A percentile compares a stretch with the other conserved stretches of the same genome.
Evolutionary conservation across 768 basidiomycete species (phyloP).

Genomic region (Daedalea quercina): DNA sequence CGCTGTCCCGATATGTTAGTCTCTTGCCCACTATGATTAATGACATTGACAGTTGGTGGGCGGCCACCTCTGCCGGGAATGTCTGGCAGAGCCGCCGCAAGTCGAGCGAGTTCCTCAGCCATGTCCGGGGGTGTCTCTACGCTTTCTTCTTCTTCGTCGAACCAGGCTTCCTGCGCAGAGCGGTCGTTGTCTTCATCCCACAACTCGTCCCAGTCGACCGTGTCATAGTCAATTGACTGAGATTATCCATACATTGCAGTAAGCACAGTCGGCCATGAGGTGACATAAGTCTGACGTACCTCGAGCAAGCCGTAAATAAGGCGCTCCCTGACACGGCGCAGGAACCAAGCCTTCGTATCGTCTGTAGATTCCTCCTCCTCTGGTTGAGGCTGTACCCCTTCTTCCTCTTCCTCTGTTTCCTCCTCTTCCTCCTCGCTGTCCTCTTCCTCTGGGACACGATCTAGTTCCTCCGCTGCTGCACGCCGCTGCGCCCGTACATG

Average conservation of each 20-base stretch:
- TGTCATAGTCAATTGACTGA: slow-evolving; percentile 65
- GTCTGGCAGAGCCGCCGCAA: neutral
- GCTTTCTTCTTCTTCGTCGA: slow-evolving; percentile 54
- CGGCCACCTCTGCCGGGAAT: neutral
- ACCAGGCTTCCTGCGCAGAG: slow-evolving; percentile 66
- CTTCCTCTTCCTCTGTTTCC: slow-evolving; percentile 65
- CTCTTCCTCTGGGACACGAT: slow-evolving; percentile 61
- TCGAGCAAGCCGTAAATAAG: slow-evolving; percentile 75
- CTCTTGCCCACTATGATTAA: neutral
- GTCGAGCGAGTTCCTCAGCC: neutral
- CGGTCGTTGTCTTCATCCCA: slow-evolving; percentile 54
- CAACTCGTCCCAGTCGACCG: slow-evolving; percentile 69
- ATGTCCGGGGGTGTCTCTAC: slow-evolving; percentile 1
- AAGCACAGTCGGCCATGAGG: no score
- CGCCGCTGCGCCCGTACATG: slow-evolving; percentile 43
- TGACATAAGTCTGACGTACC: slow-evolving; percentile 41
- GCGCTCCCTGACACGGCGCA: slow-evolving; percentile 54
- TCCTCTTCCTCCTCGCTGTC: slow-evolving; percentile 44
- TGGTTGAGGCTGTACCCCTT: slow-evolving; percentile 40
- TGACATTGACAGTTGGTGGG: neutral
- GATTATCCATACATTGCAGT: slow-evolving; percentile 4
- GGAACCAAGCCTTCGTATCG: slow-evolving; percentile 44
- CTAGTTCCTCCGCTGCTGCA: slow-evolving; percentile 31
- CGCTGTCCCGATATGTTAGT: no score
- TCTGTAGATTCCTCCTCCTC: slow-evolving; percentile 36